Evolutionary conservation across 306 rosid species (phyloP).

Genomic region (Geum urbanum): DNA sequence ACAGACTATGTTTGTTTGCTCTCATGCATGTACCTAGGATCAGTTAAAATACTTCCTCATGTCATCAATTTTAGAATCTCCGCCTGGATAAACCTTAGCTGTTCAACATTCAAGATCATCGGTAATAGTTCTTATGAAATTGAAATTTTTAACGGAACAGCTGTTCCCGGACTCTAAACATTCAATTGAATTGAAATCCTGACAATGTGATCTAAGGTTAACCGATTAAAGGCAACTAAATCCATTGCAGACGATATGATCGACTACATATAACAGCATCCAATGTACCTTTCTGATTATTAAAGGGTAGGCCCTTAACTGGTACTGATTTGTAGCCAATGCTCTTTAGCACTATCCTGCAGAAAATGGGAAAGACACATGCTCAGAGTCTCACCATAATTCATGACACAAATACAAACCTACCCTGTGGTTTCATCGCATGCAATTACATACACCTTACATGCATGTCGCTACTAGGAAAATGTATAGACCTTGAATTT

Average conservation of each 20-base stretch:
- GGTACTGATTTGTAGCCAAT: slow-evolving; percentile 91
- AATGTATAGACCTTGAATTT: not conserved
- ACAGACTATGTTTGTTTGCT: not conserved
- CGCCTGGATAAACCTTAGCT: not conserved
- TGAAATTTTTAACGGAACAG: not conserved
- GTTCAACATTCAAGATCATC: not conserved
- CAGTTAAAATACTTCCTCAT: not conserved
- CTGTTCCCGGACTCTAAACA: not conserved
- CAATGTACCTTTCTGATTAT: slow-evolving; percentile 60
- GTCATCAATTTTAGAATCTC: not conserved
- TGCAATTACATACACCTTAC: not conserved
- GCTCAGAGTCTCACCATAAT: not conserved
- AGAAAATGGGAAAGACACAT: slow-evolving; percentile 21
- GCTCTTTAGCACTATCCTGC: slow-evolving; percentile 85
- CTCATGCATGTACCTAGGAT: not conserved
- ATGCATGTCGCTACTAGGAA: not conserved
- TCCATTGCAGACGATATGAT: no score
- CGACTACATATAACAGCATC: not conserved
- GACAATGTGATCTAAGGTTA: not conserved
- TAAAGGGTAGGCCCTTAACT: slow-evolving; percentile 78
- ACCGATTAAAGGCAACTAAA: no score
- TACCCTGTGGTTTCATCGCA: not conserved
- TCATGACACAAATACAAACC: not conserved
- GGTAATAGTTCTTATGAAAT: not conserved
- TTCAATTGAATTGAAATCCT: not conserved